These are phyloP conservation scores for Syzygium syzygioides DNA, from an alignment of 441 rosid genomes.

Conservation along the genomic window DNA sequence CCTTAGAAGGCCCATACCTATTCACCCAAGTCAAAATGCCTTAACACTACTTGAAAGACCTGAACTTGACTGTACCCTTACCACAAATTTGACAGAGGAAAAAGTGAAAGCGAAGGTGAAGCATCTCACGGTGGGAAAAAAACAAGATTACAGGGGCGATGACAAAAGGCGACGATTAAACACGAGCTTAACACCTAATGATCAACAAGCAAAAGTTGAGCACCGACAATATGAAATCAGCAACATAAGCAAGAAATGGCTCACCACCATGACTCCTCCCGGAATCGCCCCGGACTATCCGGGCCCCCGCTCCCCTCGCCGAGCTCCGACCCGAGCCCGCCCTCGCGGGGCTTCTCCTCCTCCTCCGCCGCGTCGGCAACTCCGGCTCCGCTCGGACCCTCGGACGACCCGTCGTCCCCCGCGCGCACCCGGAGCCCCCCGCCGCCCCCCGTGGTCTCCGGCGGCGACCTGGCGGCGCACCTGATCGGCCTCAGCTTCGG, in stretches of 20 bases:
- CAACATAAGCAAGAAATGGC: not conserved
- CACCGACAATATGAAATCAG: not conserved
- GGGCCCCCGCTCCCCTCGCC: not conserved
- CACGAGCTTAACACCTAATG: not conserved
- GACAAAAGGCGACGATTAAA: not conserved
- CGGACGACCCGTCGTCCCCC: conserved; percentile 9
- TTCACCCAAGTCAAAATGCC: not conserved
- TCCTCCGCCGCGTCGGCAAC: not conserved
- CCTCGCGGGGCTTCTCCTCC: not conserved
- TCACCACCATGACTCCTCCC: not conserved
- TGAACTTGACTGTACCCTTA: not conserved
- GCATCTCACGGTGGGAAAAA: not conserved
- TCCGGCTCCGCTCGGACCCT: not conserved
- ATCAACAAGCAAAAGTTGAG: not conserved
- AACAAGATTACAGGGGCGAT: too few relatives aligned
- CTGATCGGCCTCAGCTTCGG: conserved; percentile 66
- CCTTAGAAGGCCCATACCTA: not conserved
- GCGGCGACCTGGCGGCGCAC: conserved; percentile 30
- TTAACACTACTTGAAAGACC: not conserved
- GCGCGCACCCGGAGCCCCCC: conserved; percentile 7
- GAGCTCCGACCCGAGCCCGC: not conserved
- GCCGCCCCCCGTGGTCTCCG: conserved; percentile 2
- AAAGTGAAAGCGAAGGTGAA: not conserved
- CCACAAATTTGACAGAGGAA: not conserved
- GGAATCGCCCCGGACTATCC: not conserved